Percentiles rank a stretch among this genome's conserved stretches.
Conservation (phyloP, 257 asterid genomes). For the Eucommia ulmoides region DNA sequence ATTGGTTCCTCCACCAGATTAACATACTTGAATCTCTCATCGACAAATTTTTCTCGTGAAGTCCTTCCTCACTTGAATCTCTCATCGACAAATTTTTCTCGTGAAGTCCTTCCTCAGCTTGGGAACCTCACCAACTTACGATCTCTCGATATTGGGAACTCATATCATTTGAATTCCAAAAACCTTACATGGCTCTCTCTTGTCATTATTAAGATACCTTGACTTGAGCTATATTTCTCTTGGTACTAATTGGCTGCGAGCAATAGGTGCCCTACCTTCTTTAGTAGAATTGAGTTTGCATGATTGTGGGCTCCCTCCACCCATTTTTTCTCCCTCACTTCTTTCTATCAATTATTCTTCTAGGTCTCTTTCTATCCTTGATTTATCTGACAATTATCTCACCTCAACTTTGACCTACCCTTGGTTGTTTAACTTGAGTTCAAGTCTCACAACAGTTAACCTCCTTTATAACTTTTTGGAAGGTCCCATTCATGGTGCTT, state of each 20-base stretch:
- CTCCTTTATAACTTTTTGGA: constrained; percentile 10
- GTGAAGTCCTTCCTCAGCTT: not conserved
- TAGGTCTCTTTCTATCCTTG: constrained; percentile 6
- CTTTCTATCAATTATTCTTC: constrained; percentile 4
- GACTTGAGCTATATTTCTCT: not conserved
- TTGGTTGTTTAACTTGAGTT: constrained; percentile 15
- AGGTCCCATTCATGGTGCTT: constrained; percentile 19
- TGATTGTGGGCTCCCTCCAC: not conserved
- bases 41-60: not conserved
- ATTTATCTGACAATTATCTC: not conserved
- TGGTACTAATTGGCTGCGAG: not conserved
- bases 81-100: not conserved
- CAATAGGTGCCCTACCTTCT: constrained; percentile 8
- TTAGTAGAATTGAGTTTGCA: constrained; percentile 2
- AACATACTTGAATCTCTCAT: not conserved
- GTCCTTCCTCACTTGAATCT: too few relatives aligned
- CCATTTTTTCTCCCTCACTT: not conserved
- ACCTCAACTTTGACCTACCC: constrained; percentile 1
- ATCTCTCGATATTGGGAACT: constrained; percentile 6
- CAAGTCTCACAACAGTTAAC: constrained; percentile 5
- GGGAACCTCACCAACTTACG: constrained; percentile 8
- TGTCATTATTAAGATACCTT: constrained; percentile 4
- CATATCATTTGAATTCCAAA: not conserved
- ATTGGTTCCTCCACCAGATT: constrained; percentile 4
- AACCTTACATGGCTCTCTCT: constrained; percentile 11